These are phyloP conservation scores for Apiotrichum gamsii DNA, from an alignment of 1,284 basidiomycete genomes.

Conservation along the genomic window DNA sequence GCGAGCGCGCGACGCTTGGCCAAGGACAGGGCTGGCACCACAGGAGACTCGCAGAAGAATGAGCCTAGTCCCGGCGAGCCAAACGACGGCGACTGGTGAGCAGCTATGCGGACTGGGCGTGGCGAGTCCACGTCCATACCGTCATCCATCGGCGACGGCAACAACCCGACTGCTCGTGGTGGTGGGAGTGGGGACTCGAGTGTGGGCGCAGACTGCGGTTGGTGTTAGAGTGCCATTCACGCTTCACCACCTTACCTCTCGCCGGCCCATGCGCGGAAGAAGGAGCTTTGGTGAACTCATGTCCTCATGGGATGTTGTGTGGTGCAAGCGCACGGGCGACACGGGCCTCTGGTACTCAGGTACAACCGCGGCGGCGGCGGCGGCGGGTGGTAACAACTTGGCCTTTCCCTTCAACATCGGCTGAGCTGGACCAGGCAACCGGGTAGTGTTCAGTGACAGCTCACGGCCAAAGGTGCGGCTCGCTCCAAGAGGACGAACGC, in stretches of 20 bases:
- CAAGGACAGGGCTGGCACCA: slow-evolving; percentile 21
- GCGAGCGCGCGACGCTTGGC: slow-evolving; percentile 32
- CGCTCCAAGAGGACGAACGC: not conserved
- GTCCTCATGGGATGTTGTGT: slow-evolving; percentile 36
- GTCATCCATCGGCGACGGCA: slow-evolving; percentile 24
- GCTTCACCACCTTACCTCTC: slow-evolving; percentile 23
- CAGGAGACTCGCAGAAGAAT: slow-evolving; percentile 44
- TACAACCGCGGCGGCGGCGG: slow-evolving; percentile 18
- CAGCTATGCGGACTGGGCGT: slow-evolving; percentile 1
- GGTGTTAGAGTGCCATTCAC: not conserved
- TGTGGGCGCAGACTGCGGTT: slow-evolving; percentile 14
- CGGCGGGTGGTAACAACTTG: slow-evolving; percentile 37
- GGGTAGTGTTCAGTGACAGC: slow-evolving; percentile 26
- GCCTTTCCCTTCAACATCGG: slow-evolving; percentile 17
- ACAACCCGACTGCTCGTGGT: too few species aligned
- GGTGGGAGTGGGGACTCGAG: slow-evolving; percentile 7
- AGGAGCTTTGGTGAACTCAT: slow-evolving; percentile 22
- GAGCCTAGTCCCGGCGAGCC: slow-evolving; percentile 41
- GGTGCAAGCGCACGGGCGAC: slow-evolving; percentile 32
- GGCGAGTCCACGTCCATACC: slow-evolving; percentile 45
- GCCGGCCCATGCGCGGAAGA: slow-evolving; percentile 24
- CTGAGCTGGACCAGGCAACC: slow-evolving; percentile 5
- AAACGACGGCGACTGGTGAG: slow-evolving; percentile 22
- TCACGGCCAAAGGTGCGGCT: slow-evolving; percentile 36
- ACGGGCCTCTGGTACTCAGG: slow-evolving; percentile 13